A percentile compares a stretch with the other conserved stretches of the same genome.
Conservation (phyloP, 2,329 filamentous ascomycete species). For the Colletotrichum horii region DNA sequence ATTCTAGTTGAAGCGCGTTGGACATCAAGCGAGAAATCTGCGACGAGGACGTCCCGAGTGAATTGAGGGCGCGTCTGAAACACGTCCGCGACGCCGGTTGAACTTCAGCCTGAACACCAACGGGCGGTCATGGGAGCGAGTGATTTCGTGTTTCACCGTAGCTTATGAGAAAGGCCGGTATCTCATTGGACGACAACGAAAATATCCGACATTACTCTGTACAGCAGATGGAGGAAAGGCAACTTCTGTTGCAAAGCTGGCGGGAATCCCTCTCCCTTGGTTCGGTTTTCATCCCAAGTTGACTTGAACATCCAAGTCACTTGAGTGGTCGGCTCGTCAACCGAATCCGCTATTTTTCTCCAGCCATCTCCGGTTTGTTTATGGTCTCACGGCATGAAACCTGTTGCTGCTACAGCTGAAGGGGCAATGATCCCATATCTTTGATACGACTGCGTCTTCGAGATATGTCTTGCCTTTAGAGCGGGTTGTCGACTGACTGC, state of each 20-base stretch:
- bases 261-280: neutral
- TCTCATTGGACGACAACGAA: neutral
- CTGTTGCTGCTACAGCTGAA: neutral
- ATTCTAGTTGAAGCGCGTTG: neutral
- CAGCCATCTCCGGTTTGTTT: neutral
- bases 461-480: neutral
- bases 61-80: constrained; percentile 15
- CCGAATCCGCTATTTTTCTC: neutral
- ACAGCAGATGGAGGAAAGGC: neutral
- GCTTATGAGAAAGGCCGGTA: neutral
- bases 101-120: constrained; percentile 2
- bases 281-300: neutral
- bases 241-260: neutral
- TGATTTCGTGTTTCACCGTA: constrained; percentile 7
- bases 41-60: neutral
- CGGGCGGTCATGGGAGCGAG: neutral
- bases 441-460: neutral
- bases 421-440: neutral
- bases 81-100: constrained; percentile 19
- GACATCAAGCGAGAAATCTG: constrained; percentile 11
- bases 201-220: neutral
- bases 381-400: neutral
- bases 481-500: neutral
- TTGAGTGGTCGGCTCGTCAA: neutral
- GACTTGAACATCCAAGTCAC: neutral